Evolutionary conservation across 768 basidiomycete species (phyloP).

Genomic region (Pisolithus marmoratus): DNA sequence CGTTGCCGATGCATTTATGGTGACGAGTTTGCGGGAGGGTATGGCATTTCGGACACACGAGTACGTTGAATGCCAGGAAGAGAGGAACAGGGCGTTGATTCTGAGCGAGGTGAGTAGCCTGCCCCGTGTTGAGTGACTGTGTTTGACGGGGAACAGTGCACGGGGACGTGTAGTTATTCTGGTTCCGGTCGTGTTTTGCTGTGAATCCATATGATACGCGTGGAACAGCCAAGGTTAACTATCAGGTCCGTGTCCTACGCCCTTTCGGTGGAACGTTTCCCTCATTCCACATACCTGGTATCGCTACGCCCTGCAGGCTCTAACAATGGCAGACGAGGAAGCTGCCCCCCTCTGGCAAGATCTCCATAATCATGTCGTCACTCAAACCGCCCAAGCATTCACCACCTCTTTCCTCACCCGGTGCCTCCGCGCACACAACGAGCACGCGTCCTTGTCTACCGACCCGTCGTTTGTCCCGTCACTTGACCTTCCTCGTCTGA

Average conservation of each 20-base stretch:
- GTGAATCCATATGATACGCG: constrained; percentile 84
- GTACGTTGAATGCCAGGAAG: constrained; percentile 82
- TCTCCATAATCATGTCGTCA: too few relatives aligned
- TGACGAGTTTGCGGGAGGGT: constrained; percentile 79
- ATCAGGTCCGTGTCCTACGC: constrained; percentile 29
- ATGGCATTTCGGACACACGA: constrained; percentile 82
- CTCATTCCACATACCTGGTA: too few relatives aligned
- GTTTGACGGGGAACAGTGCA: constrained; percentile 46
- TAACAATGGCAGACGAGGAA: too few relatives aligned
- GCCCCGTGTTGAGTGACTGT: neutral
- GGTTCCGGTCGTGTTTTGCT: constrained; percentile 80
- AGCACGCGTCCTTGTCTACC: constrained; percentile 39
- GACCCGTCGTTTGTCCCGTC: constrained; percentile 31
- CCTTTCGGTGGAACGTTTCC: neutral
- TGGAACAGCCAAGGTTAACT: constrained; percentile 75
- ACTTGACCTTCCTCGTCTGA: constrained; percentile 43
- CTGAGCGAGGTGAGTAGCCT: constrained; percentile 59
- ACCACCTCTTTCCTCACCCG: too few relatives aligned
- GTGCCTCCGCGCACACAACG: too few relatives aligned
- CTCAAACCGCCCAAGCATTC: too few relatives aligned
- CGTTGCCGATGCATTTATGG: constrained; percentile 80
- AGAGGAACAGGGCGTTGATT: constrained; percentile 59
- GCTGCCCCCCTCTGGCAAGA: too few relatives aligned
- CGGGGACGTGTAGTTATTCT: constrained; percentile 79
- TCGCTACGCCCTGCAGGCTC: constrained; percentile 10